Evolutionary conservation across 2,329 filamentous ascomycete genomes (phyloP), one percentile per base, ranked within the genome.

Genomic region (Thermoascus crustaceus): DNA sequence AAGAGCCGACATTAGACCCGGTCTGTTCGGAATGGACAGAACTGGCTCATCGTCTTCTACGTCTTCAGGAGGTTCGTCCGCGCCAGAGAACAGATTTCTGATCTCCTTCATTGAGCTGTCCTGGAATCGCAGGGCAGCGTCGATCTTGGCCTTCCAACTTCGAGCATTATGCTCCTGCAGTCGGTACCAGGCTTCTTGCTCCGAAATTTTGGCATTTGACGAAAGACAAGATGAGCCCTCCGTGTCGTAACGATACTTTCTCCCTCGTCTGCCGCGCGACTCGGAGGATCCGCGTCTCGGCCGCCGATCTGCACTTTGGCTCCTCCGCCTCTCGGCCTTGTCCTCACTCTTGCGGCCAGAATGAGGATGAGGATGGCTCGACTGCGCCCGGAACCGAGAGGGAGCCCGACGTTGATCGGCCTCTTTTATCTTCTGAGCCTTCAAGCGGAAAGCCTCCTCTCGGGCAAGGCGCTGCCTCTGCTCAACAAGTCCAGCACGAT

Each of bases 101-200:
- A 91, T 73, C 40, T 93, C 86, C 44, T 78, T 80, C 57, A 89
- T 84, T n/a, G 78, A 76, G 20, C 75, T 73, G 40, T 75, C 80
- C 33, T 88, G 80, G 43, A 78, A 75, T 13, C 69, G 64, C 51
- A 84, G 78, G 17, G 81, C 78, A 34, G 77, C 73, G 52, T 94
- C 86, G 42, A 98, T 95, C 10, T 89, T 80, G 52, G 76, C 79
- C 60, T 86, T 94, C 91, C 91, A 98, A 37, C 85, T 88, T 49
- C 86, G 80, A 2, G 89, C 76, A 58, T 96, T 94, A 52, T 93
- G 78, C 36, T 77, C 68, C 50, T 91, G 73, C 8, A 98, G 69
- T 48, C 75, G 82, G 34, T 79, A 71, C 51, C 80, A 76, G 4
- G 91, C 91, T 46, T 91, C 82, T 8, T 81, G 73, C 25, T 85